Evolutionary conservation across 2,329 filamentous ascomycete species (phyloP).

Genomic region (Aspergillus intermedius): DNA sequence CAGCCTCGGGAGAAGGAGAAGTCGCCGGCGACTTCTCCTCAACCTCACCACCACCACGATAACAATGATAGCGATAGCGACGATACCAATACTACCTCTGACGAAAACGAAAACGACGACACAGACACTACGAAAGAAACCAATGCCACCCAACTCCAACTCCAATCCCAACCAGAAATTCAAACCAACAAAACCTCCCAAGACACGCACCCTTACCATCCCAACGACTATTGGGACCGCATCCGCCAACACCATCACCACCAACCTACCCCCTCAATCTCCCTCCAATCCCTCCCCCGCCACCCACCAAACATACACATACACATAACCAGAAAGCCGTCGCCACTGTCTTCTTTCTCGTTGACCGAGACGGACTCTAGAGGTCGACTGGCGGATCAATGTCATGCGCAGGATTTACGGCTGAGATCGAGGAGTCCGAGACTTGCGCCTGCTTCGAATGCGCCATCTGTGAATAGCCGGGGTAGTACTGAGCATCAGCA

Average conservation of each 20-base stretch:
- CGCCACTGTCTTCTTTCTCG: background rate
- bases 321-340: background rate
- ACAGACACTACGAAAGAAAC: too few species aligned
- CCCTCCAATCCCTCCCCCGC: background rate
- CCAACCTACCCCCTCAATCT: conserved; percentile 3
- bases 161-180: background rate
- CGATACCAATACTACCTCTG: too few species aligned
- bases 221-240: background rate
- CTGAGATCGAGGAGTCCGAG: conserved; percentile 28
- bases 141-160: too few species aligned
- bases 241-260: conserved; percentile 1
- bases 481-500: background rate
- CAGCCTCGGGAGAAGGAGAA: too few species aligned
- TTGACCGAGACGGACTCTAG: background rate
- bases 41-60: too few species aligned
- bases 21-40: too few species aligned
- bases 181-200: background rate
- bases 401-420: conserved; percentile 28
- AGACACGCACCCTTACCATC: background rate
- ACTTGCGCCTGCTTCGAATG: background rate
- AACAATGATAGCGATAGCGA: too few species aligned
- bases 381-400: conserved; percentile 12
- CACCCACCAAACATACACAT: background rate
- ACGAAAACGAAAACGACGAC: too few species aligned
- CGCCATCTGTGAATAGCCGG: background rate